phyloP scores from a whole-genome alignment of 2,329 filamentous ascomycete genomes.

The Epicoccum nigrum region DNA sequence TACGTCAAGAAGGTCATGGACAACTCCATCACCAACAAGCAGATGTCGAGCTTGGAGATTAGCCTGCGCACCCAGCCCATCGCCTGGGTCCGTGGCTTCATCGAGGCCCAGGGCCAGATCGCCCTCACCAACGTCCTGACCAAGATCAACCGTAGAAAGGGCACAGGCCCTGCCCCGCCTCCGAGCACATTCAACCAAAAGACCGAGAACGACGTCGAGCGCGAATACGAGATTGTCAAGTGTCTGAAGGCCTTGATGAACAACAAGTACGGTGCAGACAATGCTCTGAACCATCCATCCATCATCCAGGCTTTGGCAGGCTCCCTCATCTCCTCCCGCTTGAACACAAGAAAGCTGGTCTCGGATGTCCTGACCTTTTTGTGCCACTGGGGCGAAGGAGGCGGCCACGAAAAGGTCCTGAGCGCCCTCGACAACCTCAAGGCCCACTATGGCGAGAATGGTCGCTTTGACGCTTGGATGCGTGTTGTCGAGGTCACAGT shows the following conservation, averaged over 20 bases:
- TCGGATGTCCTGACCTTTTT: constrained; percentile 96
- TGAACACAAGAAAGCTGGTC: constrained; percentile 91
- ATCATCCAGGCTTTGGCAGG: constrained; percentile 86
- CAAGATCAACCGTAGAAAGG: constrained; percentile 90
- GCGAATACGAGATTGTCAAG: constrained; percentile 97
- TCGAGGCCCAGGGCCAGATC: constrained; percentile 96
- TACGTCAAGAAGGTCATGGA: constrained; percentile 98
- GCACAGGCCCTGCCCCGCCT: constrained; percentile 71
- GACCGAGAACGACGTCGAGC: constrained; percentile 79
- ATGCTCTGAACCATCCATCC: constrained; percentile 87
- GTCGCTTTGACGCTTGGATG: constrained; percentile 98
- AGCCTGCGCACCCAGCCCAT: constrained; percentile 96
- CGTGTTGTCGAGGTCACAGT: constrained; percentile 96
- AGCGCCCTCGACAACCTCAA: constrained; percentile 94
- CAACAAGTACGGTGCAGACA: constrained; percentile 98
- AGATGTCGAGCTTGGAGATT: constrained; percentile 90
- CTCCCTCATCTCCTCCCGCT: constrained; percentile 83
- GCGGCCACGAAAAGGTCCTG: constrained; percentile 91
- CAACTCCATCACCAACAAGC: constrained; percentile 88
- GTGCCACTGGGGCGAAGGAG: constrained; percentile 88
- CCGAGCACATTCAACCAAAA: constrained; percentile 58
- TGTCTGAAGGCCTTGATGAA: constrained; percentile 98
- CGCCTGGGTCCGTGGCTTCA: constrained; percentile 93
- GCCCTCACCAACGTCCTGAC: constrained; percentile 91
- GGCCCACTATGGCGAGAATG: constrained; percentile 84